Conservation (phyloP, 2,329 filamentous ascomycete genomes). For the Herpotrichia juniperi region DNA sequence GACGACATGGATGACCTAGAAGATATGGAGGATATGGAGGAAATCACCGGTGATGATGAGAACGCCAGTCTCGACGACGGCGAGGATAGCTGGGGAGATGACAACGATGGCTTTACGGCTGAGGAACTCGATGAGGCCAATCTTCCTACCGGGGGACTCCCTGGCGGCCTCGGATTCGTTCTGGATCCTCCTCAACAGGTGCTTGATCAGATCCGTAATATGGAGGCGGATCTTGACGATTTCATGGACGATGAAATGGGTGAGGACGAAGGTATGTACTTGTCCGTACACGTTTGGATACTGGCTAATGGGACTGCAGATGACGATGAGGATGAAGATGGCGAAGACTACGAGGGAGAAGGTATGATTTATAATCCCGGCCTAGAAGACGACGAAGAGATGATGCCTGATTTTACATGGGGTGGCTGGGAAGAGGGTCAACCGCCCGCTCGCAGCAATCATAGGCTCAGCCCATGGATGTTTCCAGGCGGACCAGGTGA, state of each 20-base stretch:
- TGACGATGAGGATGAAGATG: conserved; percentile 66
- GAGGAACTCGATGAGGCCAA: conserved; percentile 62
- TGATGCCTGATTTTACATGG: conserved; percentile 41
- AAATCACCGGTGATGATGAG: conserved; percentile 55
- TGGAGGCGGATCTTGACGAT: conserved; percentile 55
- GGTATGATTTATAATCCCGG: conserved; percentile 64
- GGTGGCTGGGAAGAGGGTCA: conserved; percentile 56
- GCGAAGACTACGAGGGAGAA: conserved; percentile 66
- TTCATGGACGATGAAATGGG: conserved; percentile 65
- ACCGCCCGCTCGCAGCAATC: conserved; percentile 54
- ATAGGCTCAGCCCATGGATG: conserved; percentile 64
- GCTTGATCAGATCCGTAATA: conserved; percentile 49
- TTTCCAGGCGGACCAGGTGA: conserved; percentile 62
- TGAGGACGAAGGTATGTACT: conserved; percentile 62
- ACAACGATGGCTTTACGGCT: conserved; percentile 51
- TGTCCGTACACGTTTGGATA: not conserved
- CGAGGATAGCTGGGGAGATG: conserved; percentile 52
- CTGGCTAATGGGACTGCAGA: conserved; percentile 42
- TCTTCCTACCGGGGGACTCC: conserved; percentile 47
- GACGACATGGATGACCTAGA: conserved; percentile 50
- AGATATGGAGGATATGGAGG: conserved; percentile 47
- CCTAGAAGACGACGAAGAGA: conserved; percentile 54
- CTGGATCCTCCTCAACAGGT: conserved; percentile 47
- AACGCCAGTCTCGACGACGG: conserved; percentile 52
- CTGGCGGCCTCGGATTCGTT: conserved; percentile 34